Conservation (phyloP, 305 asterid species). For the Plantago lanceolata region DNA sequence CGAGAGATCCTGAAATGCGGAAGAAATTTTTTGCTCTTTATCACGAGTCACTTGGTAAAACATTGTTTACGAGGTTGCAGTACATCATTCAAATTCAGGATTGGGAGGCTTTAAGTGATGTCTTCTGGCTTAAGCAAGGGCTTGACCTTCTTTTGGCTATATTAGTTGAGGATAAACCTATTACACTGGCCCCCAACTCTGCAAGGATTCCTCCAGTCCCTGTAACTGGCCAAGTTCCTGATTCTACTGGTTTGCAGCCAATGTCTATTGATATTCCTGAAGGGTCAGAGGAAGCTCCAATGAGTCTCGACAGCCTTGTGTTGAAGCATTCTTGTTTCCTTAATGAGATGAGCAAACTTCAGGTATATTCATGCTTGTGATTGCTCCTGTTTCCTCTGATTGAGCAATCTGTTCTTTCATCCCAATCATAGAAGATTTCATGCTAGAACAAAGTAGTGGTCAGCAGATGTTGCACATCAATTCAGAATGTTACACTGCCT, state of each 20-base stretch:
- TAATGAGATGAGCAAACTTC: conserved; percentile 83
- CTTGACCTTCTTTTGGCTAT: conserved; percentile 98
- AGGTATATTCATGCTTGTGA: conserved; percentile 45
- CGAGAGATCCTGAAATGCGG: conserved; percentile 85
- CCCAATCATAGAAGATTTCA: background rate
- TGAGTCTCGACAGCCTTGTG: conserved; percentile 73
- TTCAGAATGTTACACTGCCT: background rate
- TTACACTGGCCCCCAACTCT: conserved; percentile 92
- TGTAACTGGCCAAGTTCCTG: conserved; percentile 47
- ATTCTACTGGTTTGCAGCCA: conserved; percentile 62
- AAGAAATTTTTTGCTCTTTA: conserved; percentile 78
- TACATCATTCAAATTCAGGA: conserved; percentile 93
- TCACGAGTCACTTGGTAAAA: conserved; percentile 86
- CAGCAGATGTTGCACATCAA: background rate
- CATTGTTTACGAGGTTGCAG: conserved; percentile 86
- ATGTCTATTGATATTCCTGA: conserved; percentile 74
- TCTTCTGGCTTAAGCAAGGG: conserved; percentile 99
- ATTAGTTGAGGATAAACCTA: conserved; percentile 89
- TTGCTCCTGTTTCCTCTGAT: background rate
- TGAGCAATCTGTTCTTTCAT: conserved; percentile 14
- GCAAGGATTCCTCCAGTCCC: conserved; percentile 82
- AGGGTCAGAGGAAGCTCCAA: conserved; percentile 73
- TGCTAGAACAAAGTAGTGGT: background rate
- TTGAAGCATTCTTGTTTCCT: conserved; percentile 80
- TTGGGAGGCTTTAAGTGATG: conserved; percentile 98